Evolutionary conservation across 2,329 filamentous ascomycete genomes (phyloP), one percentile per base, ranked within the genome.

Genomic region (Coleophoma cylindrospora): DNA sequence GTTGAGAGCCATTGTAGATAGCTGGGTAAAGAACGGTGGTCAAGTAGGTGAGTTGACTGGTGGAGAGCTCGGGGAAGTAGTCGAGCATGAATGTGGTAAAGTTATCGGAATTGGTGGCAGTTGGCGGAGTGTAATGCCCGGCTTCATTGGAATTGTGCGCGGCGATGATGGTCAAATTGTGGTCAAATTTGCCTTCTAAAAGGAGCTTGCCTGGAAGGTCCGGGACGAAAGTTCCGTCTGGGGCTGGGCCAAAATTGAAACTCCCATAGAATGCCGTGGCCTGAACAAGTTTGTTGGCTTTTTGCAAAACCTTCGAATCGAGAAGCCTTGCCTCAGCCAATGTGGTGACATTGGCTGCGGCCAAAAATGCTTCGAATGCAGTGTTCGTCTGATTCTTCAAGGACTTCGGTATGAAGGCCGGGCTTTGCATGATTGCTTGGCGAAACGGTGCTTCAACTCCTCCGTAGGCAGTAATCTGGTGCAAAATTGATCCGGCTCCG

Each of bases 401-500:
- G 17, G 52, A 43, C 6, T 36, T 33, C 4, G 53, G 53, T 5
- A 33, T 12, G 14, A 34, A 55, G 8, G 40, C 58, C 17, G 53
- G 50, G 48, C 56, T 61, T 46, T 61, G 56, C 19, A 57, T 19
- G 37, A 64, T 53, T 17, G 61, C 60, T 53, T 69, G 67, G 37
- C 66, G 66, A 57, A 75, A 75, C 2, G 71, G 70, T 3, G 50
- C 55, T 14, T 57, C 57, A 15, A 32, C 13, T 3, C 71, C 74
- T 32, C 73, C 74, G 48, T 66, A 74, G 1, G 73, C 65, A 41
- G 74, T 79, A 49, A 79, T 71, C 51, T 80, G 74, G 53, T 78
- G 74, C 61, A 76, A 68, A 47, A 80, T 70, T 4, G 70, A 74
- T 0, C 74, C 75, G 4, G 67, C 75, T 17, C 75, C 76, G 10